Percentiles rank a stretch among this genome's conserved stretches.
These are phyloP conservation scores for Aspergillus pseudoviridinutans DNA, from an alignment of 2,329 filamentous ascomycete species.

Conservation along the genomic window DNA sequence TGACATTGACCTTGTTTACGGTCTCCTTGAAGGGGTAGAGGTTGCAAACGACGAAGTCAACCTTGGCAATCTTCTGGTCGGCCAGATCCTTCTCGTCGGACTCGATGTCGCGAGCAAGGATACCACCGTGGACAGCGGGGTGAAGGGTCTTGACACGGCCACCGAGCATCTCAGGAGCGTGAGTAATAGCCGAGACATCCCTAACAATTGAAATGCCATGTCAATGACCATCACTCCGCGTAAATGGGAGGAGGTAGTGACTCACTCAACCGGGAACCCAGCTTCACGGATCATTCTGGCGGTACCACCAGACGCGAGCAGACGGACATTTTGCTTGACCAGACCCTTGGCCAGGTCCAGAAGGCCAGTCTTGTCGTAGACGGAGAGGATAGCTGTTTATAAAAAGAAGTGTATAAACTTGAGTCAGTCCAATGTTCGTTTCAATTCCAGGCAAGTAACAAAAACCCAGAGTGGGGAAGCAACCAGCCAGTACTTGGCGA, in stretches of 20 bases:
- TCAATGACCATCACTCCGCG: conserved; percentile 6
- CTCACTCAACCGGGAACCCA: conserved; percentile 89
- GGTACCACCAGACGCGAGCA: conserved; percentile 92
- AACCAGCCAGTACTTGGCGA: conserved; percentile 14
- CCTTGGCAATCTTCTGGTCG: conserved; percentile 90
- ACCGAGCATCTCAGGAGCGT: conserved; percentile 93
- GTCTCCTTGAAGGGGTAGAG: conserved; percentile 99
- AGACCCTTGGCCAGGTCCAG: conserved; percentile 90
- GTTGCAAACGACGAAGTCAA: conserved; percentile 97
- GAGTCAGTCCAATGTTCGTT: conserved; percentile 8
- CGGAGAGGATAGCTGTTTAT: conserved; percentile 77
- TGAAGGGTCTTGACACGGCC: conserved; percentile 94
- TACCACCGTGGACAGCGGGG: conserved; percentile 78
- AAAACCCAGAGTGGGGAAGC: conserved; percentile 13
- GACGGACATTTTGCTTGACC: conserved; percentile 80
- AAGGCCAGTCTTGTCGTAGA: conserved; percentile 97
- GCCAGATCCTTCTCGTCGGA: conserved; percentile 96
- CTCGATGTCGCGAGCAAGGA: conserved; percentile 88
- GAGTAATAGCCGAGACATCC: conserved; percentile 95
- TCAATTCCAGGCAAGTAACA: conserved; percentile 7
- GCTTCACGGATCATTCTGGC: conserved; percentile 96
- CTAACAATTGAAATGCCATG: conserved; percentile 41
- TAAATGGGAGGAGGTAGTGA: conserved; percentile 12
- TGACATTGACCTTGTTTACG: conserved; percentile 93
- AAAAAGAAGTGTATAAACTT: conserved; percentile 2